A percentile compares a stretch with the other conserved stretches of the same genome.
These are phyloP conservation scores for Sambucus nigra DNA, from an alignment of 129 eudicot genomes.

Conservation along the genomic window DNA sequence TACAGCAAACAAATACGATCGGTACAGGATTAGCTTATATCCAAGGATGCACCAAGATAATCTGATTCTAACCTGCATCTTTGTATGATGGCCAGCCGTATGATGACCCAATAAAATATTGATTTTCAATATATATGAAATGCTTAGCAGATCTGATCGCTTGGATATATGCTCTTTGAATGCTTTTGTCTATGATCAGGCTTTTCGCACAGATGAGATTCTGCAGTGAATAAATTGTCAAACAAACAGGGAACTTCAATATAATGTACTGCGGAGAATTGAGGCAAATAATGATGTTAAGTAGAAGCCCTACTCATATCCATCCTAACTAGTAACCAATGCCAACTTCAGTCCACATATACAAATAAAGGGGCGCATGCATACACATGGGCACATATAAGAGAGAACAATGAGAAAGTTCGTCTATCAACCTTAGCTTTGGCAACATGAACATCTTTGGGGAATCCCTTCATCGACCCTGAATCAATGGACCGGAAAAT, in stretches of 20 bases:
- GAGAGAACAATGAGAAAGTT: constrained; percentile 6
- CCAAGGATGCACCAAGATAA: background rate
- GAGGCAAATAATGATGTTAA: background rate
- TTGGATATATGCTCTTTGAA: constrained; percentile 90
- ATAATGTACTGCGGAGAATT: background rate
- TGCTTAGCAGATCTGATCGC: constrained; percentile 95
- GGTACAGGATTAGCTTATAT: background rate
- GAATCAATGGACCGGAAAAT: constrained; percentile 95
- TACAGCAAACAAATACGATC: background rate
- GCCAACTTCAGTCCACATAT: background rate
- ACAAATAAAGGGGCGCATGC: background rate
- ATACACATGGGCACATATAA: background rate
- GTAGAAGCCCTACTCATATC: background rate
- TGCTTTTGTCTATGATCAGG: constrained; percentile 82
- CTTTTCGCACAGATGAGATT: constrained; percentile 65
- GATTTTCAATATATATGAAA: constrained; percentile 89
- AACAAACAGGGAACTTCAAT: background rate
- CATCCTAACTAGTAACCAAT: background rate
- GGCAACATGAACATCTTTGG: constrained; percentile 50
- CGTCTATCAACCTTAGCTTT: constrained; percentile 46
- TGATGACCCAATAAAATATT: constrained; percentile 88
- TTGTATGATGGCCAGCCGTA: constrained; percentile 93
- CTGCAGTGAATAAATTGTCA: constrained; percentile 41
- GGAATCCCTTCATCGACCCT: constrained; percentile 86
- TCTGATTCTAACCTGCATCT: constrained; percentile 52